These are phyloP conservation scores for Baorangia bicolor DNA, from an alignment of 768 basidiomycete species.

Conservation along the genomic window DNA sequence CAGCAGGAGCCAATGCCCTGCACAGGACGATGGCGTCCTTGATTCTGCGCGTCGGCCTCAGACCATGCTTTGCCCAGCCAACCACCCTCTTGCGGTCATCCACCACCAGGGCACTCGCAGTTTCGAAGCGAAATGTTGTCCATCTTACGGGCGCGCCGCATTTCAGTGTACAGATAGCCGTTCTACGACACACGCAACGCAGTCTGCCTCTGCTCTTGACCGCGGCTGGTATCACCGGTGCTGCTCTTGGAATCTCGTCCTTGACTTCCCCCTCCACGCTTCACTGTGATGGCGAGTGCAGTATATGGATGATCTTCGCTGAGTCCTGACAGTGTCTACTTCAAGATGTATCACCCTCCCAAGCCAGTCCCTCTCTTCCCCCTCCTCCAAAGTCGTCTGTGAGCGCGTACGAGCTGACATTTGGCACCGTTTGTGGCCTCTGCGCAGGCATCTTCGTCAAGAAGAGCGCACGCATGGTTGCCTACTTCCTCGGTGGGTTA, in stretches of 20 bases:
- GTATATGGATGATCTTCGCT: not conserved
- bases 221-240: slow-evolving; percentile 37
- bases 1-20: not conserved
- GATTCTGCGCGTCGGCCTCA: slow-evolving; percentile 21
- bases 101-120: not conserved
- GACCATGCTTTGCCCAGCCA: slow-evolving; percentile 3
- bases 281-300: slow-evolving; percentile 53
- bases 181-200: slow-evolving; percentile 5
- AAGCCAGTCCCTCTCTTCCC: slow-evolving; percentile 12
- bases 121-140: slow-evolving; percentile 1
- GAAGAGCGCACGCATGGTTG: slow-evolving; percentile 84
- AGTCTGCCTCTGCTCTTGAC: slow-evolving; percentile 21
- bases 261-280: slow-evolving; percentile 35
- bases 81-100: not conserved
- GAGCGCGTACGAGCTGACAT: slow-evolving; percentile 78
- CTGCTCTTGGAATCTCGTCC: slow-evolving; percentile 46
- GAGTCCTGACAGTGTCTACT: slow-evolving; percentile 4
- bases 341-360: slow-evolving; percentile 11
- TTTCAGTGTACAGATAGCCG: not conserved
- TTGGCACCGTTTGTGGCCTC: slow-evolving; percentile 85
- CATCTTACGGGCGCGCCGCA: not conserved
- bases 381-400: slow-evolving; percentile 71
- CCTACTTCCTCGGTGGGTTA: slow-evolving; percentile 85
- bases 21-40: slow-evolving; percentile 10
- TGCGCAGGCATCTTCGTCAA: slow-evolving; percentile 94